Evolutionary conservation across 352 stramenopile genomes (phyloP).

Genomic region (Phytophthora colocasiae): DNA sequence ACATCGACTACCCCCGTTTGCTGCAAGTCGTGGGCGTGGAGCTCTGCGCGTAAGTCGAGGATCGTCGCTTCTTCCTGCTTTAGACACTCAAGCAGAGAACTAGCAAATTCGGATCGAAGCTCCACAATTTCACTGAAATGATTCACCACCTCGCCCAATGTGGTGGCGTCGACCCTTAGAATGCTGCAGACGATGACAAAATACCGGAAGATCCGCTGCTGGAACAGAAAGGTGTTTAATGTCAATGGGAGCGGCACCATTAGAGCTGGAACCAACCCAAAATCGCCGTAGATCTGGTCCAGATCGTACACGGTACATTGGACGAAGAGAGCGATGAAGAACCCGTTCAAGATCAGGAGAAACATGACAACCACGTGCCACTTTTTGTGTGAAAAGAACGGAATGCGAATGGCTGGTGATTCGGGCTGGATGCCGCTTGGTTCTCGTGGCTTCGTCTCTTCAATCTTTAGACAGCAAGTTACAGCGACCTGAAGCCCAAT

Average conservation of each 20-base stretch:
- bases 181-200: constrained; percentile 66
- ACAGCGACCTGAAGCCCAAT: constrained; percentile 26
- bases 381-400: constrained; percentile 63
- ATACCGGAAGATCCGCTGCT: constrained; percentile 63
- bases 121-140: constrained; percentile 68
- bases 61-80: constrained; percentile 20
- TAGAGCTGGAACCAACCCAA: constrained; percentile 37
- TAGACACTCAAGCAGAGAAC: constrained; percentile 34
- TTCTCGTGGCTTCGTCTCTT: constrained; percentile 9
- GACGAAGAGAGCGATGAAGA: constrained; percentile 65
- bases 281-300: constrained; percentile 35
- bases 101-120: constrained; percentile 54
- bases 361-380: constrained; percentile 70
- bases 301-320: constrained; percentile 64
- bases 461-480: constrained; percentile 26
- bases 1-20: constrained; percentile 46
- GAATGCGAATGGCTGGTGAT: constrained; percentile 29
- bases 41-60: constrained; percentile 35
- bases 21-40: constrained; percentile 37
- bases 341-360: constrained; percentile 68
- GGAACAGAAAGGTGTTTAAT: constrained; percentile 62
- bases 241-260: constrained; percentile 47
- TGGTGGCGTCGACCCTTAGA: constrained; percentile 50
- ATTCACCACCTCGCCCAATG: constrained; percentile 58
- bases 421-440: constrained; percentile 16